Conservation (phyloP, 495 filamentous ascomycete species). For the Podospora pseudoanserina region DNA sequence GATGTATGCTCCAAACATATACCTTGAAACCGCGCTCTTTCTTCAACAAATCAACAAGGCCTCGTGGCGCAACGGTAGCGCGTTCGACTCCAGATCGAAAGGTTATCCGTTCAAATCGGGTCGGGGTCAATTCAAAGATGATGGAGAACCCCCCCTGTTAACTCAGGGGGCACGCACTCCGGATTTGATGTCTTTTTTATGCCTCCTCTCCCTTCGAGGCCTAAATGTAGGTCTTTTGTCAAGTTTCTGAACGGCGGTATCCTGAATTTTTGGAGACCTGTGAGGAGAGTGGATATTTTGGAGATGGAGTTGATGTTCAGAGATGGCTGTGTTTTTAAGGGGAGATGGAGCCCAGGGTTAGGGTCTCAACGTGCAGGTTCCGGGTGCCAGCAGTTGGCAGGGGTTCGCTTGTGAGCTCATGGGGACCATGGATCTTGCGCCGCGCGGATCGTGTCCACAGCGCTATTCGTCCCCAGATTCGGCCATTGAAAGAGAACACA, state of each 20-base stretch:
- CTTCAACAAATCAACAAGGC: not conserved
- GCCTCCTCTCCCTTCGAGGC: not conserved
- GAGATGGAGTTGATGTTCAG: not conserved
- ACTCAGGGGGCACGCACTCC: not conserved
- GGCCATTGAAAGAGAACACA: not conserved
- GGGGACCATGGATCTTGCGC: not conserved
- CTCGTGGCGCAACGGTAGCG: constrained; percentile 6
- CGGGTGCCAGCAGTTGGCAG: constrained; percentile 1
- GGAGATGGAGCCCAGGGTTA: not conserved
- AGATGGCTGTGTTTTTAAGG: not conserved
- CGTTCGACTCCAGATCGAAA: constrained; percentile 7
- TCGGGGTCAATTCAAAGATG: constrained; percentile 3
- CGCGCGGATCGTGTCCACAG: constrained; percentile 3
- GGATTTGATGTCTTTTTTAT: not conserved
- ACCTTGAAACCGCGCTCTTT: not conserved
- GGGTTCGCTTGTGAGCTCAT: constrained; percentile 6
- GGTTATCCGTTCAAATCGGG: constrained; percentile 7
- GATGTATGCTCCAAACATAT: not conserved
- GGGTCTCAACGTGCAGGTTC: not conserved
- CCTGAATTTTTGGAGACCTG: not conserved
- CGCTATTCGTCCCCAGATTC: constrained; percentile 1
- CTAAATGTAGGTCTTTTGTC: not conserved
- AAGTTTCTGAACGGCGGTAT: not conserved
- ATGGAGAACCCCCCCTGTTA: not conserved
- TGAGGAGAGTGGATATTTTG: not conserved